A percentile compares a stretch with the other conserved stretches of the same genome.
These are phyloP conservation scores for Thermothelomyces thermophilus DNA, from an alignment of 2,329 filamentous ascomycete genomes.

Conservation along the genomic window DNA sequence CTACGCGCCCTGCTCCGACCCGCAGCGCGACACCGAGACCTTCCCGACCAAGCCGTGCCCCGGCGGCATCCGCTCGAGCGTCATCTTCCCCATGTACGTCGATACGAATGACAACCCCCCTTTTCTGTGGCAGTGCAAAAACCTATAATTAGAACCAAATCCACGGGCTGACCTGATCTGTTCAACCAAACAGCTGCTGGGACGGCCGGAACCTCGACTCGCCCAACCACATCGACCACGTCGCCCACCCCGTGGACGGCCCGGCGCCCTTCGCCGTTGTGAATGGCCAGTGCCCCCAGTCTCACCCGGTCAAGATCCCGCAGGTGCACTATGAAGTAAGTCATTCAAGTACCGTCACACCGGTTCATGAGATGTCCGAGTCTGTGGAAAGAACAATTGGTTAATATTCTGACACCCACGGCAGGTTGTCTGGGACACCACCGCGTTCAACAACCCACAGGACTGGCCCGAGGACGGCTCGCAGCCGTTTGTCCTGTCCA, in stretches of 20 bases:
- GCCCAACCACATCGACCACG: conserved; percentile 37
- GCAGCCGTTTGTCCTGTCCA: conserved; percentile 28
- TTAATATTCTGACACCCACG: not conserved
- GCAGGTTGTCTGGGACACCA: conserved; percentile 25
- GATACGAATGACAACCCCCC: too few species aligned
- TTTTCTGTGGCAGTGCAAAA: too few species aligned
- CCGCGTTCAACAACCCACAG: conserved; percentile 29
- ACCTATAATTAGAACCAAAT: too few species aligned
- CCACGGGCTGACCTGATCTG: too few species aligned
- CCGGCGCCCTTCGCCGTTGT: conserved; percentile 34
- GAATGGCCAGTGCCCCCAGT: conserved; percentile 27
- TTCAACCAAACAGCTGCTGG: conserved; percentile 44
- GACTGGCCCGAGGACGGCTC: conserved; percentile 31
- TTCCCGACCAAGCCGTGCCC: conserved; percentile 23
- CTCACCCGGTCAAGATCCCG: conserved; percentile 25
- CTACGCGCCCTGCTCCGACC: conserved; percentile 20
- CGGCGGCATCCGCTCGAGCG: conserved; percentile 25
- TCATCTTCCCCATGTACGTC: conserved; percentile 26
- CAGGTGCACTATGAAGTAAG: conserved; percentile 33
- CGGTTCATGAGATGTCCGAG: too few species aligned
- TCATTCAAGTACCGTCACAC: too few species aligned
- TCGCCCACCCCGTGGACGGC: conserved; percentile 35
- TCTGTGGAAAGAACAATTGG: too few species aligned
- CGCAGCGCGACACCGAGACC: conserved; percentile 21
- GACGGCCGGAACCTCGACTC: conserved; percentile 40